Evolutionary conservation across 148 eudicot species (phyloP).

Genomic region (Polygonum maritimum): DNA sequence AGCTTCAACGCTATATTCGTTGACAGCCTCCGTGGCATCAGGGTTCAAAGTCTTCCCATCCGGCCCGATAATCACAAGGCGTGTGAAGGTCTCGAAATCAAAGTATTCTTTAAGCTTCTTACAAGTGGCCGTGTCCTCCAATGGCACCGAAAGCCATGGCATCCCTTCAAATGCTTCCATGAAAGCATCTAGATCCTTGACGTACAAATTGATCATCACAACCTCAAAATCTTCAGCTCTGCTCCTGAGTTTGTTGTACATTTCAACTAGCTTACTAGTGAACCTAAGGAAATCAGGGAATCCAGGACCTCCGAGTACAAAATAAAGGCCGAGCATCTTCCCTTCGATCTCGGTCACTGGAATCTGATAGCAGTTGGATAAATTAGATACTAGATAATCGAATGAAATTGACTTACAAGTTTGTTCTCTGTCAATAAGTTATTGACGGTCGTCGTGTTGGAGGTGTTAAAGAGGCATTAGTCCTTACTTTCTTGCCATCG

Average conservation of each 20-base stretch:
- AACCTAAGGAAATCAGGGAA: constrained; percentile 19
- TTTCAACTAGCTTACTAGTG: constrained; percentile 20
- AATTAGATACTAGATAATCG: not conserved
- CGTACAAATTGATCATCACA: constrained; percentile 26
- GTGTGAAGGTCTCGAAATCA: constrained; percentile 16
- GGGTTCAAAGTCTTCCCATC: constrained; percentile 34
- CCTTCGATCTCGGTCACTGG: constrained; percentile 31
- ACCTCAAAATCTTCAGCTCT: constrained; percentile 32
- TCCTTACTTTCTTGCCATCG: constrained; percentile 25
- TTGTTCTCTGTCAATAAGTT: too few relatives aligned
- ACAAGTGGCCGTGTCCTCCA: constrained; percentile 20
- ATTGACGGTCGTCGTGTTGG: too few relatives aligned
- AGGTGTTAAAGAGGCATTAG: too few relatives aligned
- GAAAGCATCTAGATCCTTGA: constrained; percentile 22
- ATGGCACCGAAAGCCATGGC: constrained; percentile 34
- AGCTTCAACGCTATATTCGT: constrained; percentile 26
- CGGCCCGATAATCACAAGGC: constrained; percentile 25
- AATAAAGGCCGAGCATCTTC: constrained; percentile 34
- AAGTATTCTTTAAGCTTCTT: constrained; percentile 26
- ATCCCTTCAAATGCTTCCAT: constrained; percentile 11
- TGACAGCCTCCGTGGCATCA: constrained; percentile 24
- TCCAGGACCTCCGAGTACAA: constrained; percentile 19
- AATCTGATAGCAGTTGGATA: constrained; percentile 11
- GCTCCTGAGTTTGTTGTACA: constrained; percentile 19
- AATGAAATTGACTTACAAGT: too few relatives aligned